Percentiles rank a stretch among this genome's conserved stretches.
Conservation (phyloP, 1,139 yeast species). For the Pichia sp. region DNA sequence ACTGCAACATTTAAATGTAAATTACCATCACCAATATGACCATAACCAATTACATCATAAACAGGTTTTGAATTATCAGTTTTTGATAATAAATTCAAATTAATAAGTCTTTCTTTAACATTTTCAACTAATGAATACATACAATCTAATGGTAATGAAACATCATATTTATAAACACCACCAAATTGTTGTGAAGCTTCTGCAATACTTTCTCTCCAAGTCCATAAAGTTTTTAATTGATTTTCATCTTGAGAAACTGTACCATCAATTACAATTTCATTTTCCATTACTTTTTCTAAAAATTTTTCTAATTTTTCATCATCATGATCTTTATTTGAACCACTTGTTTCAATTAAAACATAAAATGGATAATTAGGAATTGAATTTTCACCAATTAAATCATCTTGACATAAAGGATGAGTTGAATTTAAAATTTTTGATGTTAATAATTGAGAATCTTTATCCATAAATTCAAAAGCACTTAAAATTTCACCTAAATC, state of each 20-base stretch:
- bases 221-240: constrained; percentile 78
- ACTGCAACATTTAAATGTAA: constrained; percentile 88
- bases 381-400: constrained; percentile 30
- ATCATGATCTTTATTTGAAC: constrained; percentile 83
- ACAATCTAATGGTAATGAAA: constrained; percentile 75
- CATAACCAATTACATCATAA: constrained; percentile 85
- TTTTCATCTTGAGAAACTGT: constrained; percentile 94
- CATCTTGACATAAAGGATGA: constrained; percentile 67
- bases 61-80: constrained; percentile 65
- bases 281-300: constrained; percentile 78
- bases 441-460: constrained; percentile 62
- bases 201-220: constrained; percentile 91
- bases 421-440: constrained; percentile 40
- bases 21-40: constrained; percentile 96
- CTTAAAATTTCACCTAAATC: constrained; percentile 83
- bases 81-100: constrained; percentile 55
- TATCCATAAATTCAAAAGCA: constrained; percentile 95
- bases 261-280: constrained; percentile 80
- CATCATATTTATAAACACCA: constrained; percentile 96
- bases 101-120: constrained; percentile 50
- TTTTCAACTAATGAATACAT: constrained; percentile 79
- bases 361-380: constrained; percentile 68
- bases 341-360: constrained; percentile 87
- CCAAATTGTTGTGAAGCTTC: constrained; percentile 84
- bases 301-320: constrained; percentile 73